Percentiles rank a stretch among this genome's conserved stretches.
Conservation (phyloP, 2,329 filamentous ascomycete genomes). For the Hypoxylon sp. region DNA sequence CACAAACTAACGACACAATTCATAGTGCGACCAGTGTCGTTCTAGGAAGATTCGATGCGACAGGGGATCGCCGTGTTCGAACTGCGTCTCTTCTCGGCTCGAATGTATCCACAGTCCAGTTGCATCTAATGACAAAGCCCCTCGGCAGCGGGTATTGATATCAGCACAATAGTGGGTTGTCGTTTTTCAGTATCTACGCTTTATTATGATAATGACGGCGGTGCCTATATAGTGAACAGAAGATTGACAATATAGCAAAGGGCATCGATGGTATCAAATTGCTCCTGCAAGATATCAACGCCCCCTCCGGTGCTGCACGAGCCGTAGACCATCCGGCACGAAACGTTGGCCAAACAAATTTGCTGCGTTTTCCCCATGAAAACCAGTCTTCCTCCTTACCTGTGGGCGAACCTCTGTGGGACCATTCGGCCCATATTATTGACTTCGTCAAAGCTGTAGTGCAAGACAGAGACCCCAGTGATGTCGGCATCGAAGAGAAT, state of each 20-base stretch:
- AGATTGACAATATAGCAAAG: conserved; percentile 47
- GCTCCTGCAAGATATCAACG: conserved; percentile 30
- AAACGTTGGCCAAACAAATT: background rate
- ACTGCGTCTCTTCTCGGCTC: conserved; percentile 46
- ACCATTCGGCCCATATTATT: conserved; percentile 46
- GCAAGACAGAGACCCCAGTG: conserved; percentile 14
- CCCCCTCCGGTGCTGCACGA: background rate
- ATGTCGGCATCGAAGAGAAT: conserved; percentile 5
- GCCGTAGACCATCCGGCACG: background rate
- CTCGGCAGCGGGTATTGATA: conserved; percentile 48
- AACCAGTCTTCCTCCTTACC: background rate
- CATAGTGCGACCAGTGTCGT: conserved; percentile 47
- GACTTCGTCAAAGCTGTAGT: conserved; percentile 45
- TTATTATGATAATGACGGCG: too few species aligned
- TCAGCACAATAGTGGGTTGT: conserved; percentile 48
- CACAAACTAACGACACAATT: conserved; percentile 9
- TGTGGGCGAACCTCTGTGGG: conserved; percentile 37
- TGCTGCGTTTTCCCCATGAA: background rate
- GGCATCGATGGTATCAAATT: conserved; percentile 34
- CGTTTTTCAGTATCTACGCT: background rate
- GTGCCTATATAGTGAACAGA: conserved; percentile 44
- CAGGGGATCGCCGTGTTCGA: conserved; percentile 46
- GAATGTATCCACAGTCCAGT: conserved; percentile 46
- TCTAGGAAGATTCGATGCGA: conserved; percentile 46
- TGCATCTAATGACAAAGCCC: conserved; percentile 32